phyloP scores from a whole-genome alignment of 2,329 filamentous ascomycete genomes.

The Fusarium clavum region DNA sequence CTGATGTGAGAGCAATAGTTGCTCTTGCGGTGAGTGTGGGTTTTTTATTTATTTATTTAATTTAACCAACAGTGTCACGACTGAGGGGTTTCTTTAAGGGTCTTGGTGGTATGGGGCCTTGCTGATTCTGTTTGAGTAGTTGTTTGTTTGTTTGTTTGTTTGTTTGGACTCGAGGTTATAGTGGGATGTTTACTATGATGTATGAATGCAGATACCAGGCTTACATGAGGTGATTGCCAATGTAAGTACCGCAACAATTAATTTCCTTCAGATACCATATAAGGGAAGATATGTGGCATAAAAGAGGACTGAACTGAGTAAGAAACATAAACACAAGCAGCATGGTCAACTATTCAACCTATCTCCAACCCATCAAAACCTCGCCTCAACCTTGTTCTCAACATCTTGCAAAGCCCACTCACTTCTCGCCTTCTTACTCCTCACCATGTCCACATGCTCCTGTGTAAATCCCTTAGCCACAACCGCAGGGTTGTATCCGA shows the following conservation, averaged over 20 bases:
- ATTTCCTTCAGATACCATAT: no score
- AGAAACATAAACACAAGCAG: neutral
- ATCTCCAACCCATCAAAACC: constrained; percentile 44
- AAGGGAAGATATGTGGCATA: neutral
- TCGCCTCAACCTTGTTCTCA: constrained; percentile 55
- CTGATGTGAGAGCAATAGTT: constrained; percentile 13
- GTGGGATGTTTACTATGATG: constrained; percentile 9
- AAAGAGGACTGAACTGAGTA: neutral
- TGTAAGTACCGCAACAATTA: no score
- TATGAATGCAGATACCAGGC: constrained; percentile 13
- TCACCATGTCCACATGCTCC: constrained; percentile 76
- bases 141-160: constrained; percentile 3
- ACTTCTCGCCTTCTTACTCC: constrained; percentile 72
- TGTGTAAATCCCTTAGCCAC: constrained; percentile 89
- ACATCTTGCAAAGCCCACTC: constrained; percentile 83
- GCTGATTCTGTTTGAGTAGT: neutral
- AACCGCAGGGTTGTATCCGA: constrained; percentile 93
- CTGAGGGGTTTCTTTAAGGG: constrained; percentile 1
- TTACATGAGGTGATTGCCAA: neutral
- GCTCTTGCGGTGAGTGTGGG: constrained; percentile 35
- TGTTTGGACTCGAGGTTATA: neutral
- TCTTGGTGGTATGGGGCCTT: neutral
- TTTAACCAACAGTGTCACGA: neutral
- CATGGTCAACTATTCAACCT: neutral
- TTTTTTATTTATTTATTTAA: neutral